Evolutionary conservation across 345 rosid species (phyloP).

Genomic region (Anastatica hierochuntica): DNA sequence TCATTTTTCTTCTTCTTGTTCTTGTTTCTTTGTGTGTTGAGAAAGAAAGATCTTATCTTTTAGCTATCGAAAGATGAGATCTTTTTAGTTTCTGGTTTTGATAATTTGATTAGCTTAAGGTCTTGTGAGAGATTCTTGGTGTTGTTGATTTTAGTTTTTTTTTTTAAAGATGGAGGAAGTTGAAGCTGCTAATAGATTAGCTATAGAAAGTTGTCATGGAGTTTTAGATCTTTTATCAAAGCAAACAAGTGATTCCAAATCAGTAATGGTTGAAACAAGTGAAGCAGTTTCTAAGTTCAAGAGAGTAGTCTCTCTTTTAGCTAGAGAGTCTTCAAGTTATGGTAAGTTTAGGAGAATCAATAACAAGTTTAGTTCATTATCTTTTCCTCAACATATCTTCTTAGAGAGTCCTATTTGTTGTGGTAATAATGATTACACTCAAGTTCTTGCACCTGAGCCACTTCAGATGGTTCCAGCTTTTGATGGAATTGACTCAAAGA

Average conservation of each 20-base stretch:
- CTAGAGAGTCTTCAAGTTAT: slow-evolving; percentile 34
- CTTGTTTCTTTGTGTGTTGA: neutral
- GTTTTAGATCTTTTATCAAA: slow-evolving; percentile 42
- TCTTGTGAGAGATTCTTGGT: slow-evolving; percentile 1
- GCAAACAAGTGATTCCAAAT: slow-evolving; percentile 34
- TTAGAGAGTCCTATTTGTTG: slow-evolving; percentile 40
- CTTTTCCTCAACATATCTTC: slow-evolving; percentile 49
- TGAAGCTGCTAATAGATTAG: slow-evolving; percentile 45
- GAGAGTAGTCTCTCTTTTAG: slow-evolving; percentile 51
- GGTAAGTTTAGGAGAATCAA: slow-evolving; percentile 39
- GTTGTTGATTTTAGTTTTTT: slow-evolving; percentile 12
- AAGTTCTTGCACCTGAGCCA: slow-evolving; percentile 53
- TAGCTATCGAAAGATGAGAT: no score
- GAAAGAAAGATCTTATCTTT: slow-evolving; percentile 8
- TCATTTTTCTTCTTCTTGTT: slow-evolving; percentile 4
- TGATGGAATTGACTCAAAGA: slow-evolving; percentile 23
- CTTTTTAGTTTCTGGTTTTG: neutral
- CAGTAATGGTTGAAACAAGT: slow-evolving; percentile 37
- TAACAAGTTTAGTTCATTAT: slow-evolving; percentile 37
- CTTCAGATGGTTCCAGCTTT: slow-evolving; percentile 45
- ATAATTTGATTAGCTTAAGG: neutral
- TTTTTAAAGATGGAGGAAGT: slow-evolving; percentile 34
- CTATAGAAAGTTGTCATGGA: slow-evolving; percentile 44
- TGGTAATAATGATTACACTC: slow-evolving; percentile 13
- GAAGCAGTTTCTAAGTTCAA: slow-evolving; percentile 46